A percentile compares a stretch with the other conserved stretches of the same genome.
These are phyloP conservation scores for Carex myosuroides DNA, from an alignment of 176 grass and related monocot genomes.

Conservation along the genomic window DNA sequence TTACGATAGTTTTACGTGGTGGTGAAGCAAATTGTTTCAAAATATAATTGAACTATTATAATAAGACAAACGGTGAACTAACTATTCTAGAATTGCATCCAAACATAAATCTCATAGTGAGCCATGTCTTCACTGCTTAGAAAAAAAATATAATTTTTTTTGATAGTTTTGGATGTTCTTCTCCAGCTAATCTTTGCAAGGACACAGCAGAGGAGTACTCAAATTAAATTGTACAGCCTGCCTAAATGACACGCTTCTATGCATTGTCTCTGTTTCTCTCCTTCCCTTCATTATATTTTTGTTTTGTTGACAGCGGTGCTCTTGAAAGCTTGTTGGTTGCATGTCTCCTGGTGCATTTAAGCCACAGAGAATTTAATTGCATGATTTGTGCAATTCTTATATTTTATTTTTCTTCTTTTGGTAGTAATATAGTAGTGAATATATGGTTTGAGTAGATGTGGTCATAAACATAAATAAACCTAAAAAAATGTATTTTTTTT, in stretches of 20 bases:
- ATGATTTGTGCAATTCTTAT: not conserved
- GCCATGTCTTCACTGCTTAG: too few relatives aligned
- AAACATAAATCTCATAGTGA: too few relatives aligned
- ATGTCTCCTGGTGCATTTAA: slow-evolving; percentile 6
- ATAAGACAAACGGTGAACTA: too few relatives aligned
- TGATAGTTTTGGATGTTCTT: not conserved
- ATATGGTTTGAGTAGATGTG: not conserved
- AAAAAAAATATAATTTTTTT: too few relatives aligned
- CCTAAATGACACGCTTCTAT: not conserved
- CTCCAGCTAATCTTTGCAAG: slow-evolving; percentile 21
- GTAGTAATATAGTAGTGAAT: not conserved
- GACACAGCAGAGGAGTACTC: not conserved
- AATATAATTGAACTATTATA: too few relatives aligned
- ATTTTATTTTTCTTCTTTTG: not conserved
- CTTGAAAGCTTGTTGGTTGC: slow-evolving; percentile 24
- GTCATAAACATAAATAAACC: not conserved
- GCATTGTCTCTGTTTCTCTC: not conserved
- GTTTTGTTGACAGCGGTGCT: slow-evolving; percentile 4
- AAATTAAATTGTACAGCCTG: not conserved
- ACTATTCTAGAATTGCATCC: too few relatives aligned
- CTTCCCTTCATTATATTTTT: not conserved
- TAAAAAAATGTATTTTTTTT: not conserved
- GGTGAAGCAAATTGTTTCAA: too few relatives aligned
- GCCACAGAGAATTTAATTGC: not conserved
- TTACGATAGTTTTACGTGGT: too few relatives aligned